Percentiles rank a stretch among this genome's conserved stretches.
Evolutionary conservation across 1,284 basidiomycete species (phyloP).

Genomic region (Moesziomyces sp.): DNA sequence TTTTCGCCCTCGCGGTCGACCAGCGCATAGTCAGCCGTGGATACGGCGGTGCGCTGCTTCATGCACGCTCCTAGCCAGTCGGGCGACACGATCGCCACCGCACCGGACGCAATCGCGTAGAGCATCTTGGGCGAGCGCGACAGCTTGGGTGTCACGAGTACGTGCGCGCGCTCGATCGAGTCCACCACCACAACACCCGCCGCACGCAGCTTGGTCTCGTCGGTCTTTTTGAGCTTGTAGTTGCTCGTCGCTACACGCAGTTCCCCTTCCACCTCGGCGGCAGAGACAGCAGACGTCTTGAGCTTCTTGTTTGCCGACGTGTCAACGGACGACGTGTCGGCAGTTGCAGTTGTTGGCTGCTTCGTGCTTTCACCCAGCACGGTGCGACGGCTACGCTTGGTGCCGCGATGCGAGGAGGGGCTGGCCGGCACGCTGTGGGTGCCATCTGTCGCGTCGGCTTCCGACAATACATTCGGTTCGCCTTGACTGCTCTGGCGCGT

Average conservation of each 20-base stretch:
- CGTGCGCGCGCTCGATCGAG: constrained; percentile 36
- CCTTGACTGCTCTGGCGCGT: constrained; percentile 3
- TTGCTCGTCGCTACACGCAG: constrained; percentile 30
- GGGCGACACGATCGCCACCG: constrained; percentile 26
- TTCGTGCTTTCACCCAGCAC: constrained; percentile 22
- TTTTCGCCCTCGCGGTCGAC: constrained; percentile 25
- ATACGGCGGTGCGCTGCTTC: constrained; percentile 5
- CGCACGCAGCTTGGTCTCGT: constrained; percentile 24
- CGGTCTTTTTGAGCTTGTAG: constrained; percentile 35
- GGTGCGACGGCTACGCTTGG: constrained; percentile 19
- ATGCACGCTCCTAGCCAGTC: constrained; percentile 39
- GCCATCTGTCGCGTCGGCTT: background rate
- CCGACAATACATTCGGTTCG: background rate
- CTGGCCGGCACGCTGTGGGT: background rate
- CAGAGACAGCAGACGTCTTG: background rate
- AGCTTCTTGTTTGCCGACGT: constrained; percentile 2
- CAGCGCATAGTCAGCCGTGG: background rate
- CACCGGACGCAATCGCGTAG: constrained; percentile 35
- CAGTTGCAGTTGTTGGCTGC: constrained; percentile 8
- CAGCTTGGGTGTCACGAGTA: constrained; percentile 36
- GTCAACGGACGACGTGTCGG: constrained; percentile 6
- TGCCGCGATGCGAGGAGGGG: constrained; percentile 12
- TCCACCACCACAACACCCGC: constrained; percentile 35
- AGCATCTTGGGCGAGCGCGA: constrained; percentile 50
- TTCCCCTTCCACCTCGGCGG: background rate